phyloP scores from a whole-genome alignment of 192 early-diverging fungal species.

The Diversispora eburnea region DNA sequence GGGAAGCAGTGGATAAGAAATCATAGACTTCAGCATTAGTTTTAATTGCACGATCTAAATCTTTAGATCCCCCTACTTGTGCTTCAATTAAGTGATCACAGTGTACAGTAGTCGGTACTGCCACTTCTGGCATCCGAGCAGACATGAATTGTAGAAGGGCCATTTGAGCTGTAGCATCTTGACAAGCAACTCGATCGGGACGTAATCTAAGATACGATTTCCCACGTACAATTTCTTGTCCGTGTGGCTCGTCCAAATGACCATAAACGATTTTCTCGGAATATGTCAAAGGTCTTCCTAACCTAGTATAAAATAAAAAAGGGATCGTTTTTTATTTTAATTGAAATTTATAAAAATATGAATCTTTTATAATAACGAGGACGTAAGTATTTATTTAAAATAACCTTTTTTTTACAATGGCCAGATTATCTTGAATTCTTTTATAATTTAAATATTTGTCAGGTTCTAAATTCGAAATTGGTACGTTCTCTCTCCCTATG shows the following conservation, averaged over 20 bases:
- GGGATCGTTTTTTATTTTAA: slow-evolving; percentile 12
- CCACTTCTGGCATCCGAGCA: slow-evolving; percentile 78
- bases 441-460: slow-evolving; percentile 98
- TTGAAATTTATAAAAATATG: background rate
- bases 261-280: slow-evolving; percentile 98
- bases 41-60: slow-evolving; percentile 78
- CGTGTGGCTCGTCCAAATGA: slow-evolving; percentile 91
- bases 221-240: slow-evolving; percentile 93
- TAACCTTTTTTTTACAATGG: slow-evolving; percentile 87
- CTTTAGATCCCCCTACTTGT: slow-evolving; percentile 75
- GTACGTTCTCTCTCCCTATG: slow-evolving; percentile 59
- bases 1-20: slow-evolving; percentile 77
- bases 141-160: slow-evolving; percentile 98
- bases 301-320: slow-evolving; percentile 45
- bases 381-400: slow-evolving; percentile 12
- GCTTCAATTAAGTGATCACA: slow-evolving; percentile 98
- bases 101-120: slow-evolving; percentile 90
- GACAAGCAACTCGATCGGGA: slow-evolving; percentile 98
- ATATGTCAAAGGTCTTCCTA: slow-evolving; percentile 86
- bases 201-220: slow-evolving; percentile 91
- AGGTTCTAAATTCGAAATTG: slow-evolving; percentile 87
- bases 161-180: slow-evolving; percentile 98
- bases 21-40: slow-evolving; percentile 94
- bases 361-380: background rate
- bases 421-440: slow-evolving; percentile 92